Evolutionary conservation across 1,284 basidiomycete species (phyloP).

Genomic region (Fistulinella cinereoalba): DNA sequence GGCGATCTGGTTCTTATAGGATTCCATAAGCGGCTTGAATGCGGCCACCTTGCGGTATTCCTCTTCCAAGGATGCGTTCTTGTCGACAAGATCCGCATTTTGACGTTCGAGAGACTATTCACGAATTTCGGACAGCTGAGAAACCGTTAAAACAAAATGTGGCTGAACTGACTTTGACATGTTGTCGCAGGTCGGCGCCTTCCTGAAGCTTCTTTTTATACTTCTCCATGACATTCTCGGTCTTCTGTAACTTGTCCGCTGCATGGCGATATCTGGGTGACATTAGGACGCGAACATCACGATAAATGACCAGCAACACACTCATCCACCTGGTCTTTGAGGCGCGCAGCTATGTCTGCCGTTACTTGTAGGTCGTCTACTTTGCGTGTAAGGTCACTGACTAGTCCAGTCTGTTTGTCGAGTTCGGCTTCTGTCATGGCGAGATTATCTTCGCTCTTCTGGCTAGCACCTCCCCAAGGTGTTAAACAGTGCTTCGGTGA

Average conservation of each 20-base stretch:
- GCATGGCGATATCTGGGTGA: constrained; percentile 75
- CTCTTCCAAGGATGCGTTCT: constrained; percentile 86
- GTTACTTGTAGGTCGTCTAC: constrained; percentile 80
- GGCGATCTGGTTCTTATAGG: constrained; percentile 85
- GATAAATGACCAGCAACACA: constrained; percentile 33
- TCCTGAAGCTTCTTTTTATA: constrained; percentile 99
- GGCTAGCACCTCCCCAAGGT: constrained; percentile 52
- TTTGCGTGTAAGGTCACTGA: constrained; percentile 72
- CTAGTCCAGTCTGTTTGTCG: constrained; percentile 67
- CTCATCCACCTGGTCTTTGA: constrained; percentile 96
- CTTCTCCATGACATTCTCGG: constrained; percentile 97
- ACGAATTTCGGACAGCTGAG: constrained; percentile 2
- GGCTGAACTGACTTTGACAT: constrained; percentile 64
- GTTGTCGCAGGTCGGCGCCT: constrained; percentile 81
- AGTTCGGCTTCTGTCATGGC: constrained; percentile 75
- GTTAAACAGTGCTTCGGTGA: constrained; percentile 18
- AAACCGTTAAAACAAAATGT: constrained; percentile 1
- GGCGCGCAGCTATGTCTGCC: constrained; percentile 72
- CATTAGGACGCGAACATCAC: neutral
- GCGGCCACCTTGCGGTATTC: constrained; percentile 85
- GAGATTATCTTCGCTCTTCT: constrained; percentile 87
- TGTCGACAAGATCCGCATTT: constrained; percentile 88
- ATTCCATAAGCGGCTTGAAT: constrained; percentile 89
- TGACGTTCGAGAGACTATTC: constrained; percentile 83
- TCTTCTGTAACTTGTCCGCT: constrained; percentile 88